Evolutionary conservation across 371 early-diverging fungal genomes (phyloP).

Genomic region (Apophysomyces trapeziformis): DNA sequence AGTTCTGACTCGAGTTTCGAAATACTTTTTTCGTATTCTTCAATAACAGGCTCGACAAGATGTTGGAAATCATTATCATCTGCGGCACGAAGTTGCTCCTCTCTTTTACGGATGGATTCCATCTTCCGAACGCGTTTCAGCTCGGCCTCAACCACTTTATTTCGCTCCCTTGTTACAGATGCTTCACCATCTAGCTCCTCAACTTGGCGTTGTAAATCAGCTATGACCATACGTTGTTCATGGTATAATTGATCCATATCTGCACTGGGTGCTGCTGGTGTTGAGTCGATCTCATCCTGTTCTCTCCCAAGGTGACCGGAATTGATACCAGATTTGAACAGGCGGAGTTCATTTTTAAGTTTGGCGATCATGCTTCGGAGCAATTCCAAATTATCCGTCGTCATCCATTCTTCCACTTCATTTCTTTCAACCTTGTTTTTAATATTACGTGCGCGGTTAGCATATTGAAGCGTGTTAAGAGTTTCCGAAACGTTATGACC

Average conservation of each 20-base stretch:
- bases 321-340: constrained; percentile 30
- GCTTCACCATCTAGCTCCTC: constrained; percentile 49
- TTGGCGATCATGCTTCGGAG: constrained; percentile 57
- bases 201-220: constrained; percentile 48
- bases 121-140: constrained; percentile 29
- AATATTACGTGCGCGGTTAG: constrained; percentile 87
- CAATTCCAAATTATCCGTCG: constrained; percentile 61
- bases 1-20: constrained; percentile 59
- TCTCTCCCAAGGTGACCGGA: not conserved
- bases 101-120: constrained; percentile 13
- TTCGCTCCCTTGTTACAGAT: constrained; percentile 41
- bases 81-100: constrained; percentile 16
- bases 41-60: constrained; percentile 67
- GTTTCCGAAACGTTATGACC: constrained; percentile 89
- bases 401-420: constrained; percentile 68
- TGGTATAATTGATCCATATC: constrained; percentile 40
- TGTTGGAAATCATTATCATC: constrained; percentile 55
- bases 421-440: constrained; percentile 82
- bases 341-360: constrained; percentile 58
- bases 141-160: constrained; percentile 43
- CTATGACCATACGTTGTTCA: constrained; percentile 37
- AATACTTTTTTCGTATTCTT: constrained; percentile 70
- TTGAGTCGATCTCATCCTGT: constrained; percentile 13
- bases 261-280: constrained; percentile 13
- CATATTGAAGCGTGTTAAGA: constrained; percentile 90